These are phyloP conservation scores for Symbiotaphrina buchneri DNA, from an alignment of 495 filamentous ascomycete species.

Conservation along the genomic window DNA sequence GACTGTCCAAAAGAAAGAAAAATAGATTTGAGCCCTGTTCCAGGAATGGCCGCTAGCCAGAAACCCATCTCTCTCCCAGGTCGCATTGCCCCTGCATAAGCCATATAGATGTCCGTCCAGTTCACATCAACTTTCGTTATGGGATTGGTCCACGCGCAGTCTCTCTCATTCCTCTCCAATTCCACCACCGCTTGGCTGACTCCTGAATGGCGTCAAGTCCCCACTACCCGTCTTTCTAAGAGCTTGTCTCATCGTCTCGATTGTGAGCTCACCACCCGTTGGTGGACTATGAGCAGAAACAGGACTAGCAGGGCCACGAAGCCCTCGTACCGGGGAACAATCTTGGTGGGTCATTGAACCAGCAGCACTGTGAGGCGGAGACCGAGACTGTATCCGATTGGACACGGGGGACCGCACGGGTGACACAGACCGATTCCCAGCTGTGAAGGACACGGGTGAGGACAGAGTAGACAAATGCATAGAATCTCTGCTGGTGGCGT, in stretches of 20 bases:
- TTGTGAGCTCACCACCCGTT: conserved; percentile 42
- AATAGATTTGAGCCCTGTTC: too few species aligned
- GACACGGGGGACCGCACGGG: conserved; percentile 50
- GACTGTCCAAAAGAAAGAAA: too few species aligned
- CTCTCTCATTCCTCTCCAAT: too few species aligned
- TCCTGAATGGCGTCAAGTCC: conserved; percentile 41
- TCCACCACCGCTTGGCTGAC: too few species aligned
- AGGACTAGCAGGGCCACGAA: conserved; percentile 18
- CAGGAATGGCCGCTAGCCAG: too few species aligned
- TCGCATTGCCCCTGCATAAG: too few species aligned
- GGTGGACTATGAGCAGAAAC: conserved; percentile 13
- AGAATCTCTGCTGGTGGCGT: conserved; percentile 28
- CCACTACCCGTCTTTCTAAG: conserved; percentile 61
- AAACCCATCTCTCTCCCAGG: too few species aligned
- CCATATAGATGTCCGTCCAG: too few species aligned
- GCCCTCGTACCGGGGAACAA: conserved; percentile 22
- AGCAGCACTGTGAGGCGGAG: conserved; percentile 44
- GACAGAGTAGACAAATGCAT: conserved; percentile 27
- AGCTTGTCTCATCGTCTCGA: conserved; percentile 84
- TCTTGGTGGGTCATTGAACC: conserved; percentile 43
- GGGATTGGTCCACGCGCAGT: too few species aligned
- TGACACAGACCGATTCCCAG: conserved; percentile 44
- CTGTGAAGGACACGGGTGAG: conserved; percentile 23
- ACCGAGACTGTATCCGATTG: conserved; percentile 33
- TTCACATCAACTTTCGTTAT: too few species aligned